Evolutionary conservation across 768 basidiomycete species (phyloP).

Genomic region (Kwoniella sp.): DNA sequence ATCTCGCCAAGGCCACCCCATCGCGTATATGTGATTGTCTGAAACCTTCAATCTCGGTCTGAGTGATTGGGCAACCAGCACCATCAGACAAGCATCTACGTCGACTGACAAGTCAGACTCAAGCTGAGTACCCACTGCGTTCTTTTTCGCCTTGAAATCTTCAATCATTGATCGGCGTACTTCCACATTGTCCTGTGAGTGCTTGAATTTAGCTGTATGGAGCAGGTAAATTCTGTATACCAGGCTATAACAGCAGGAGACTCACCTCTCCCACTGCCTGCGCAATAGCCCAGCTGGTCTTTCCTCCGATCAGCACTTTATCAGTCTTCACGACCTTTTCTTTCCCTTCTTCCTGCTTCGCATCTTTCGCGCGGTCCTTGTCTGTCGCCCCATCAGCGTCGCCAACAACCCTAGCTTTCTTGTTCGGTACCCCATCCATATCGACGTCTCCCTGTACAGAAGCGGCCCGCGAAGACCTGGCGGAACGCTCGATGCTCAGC

Average conservation of each 20-base stretch:
- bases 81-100: background rate
- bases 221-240: background rate
- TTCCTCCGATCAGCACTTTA: slow-evolving; percentile 74
- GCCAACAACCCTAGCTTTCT: slow-evolving; percentile 6
- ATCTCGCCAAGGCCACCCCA: slow-evolving; percentile 77
- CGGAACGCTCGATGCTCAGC: slow-evolving; percentile 15
- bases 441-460: slow-evolving; percentile 14
- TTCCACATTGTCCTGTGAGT: slow-evolving; percentile 62
- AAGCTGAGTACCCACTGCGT: slow-evolving; percentile 43
- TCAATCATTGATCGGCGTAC: slow-evolving; percentile 73
- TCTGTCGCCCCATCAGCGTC: slow-evolving; percentile 6
- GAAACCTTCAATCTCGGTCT: slow-evolving; percentile 84
- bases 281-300: slow-evolving; percentile 77
- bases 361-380: slow-evolving; percentile 4
- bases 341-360: slow-evolving; percentile 36
- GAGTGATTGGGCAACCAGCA: background rate
- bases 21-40: slow-evolving; percentile 84
- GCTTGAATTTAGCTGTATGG: slow-evolving; percentile 28
- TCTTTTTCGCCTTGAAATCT: slow-evolving; percentile 61
- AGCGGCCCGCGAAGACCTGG: background rate
- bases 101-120: background rate
- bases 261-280: slow-evolving; percentile 74
- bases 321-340: slow-evolving; percentile 34
- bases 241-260: background rate
- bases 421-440: slow-evolving; percentile 8